Conservation (phyloP, 2,329 filamentous ascomycete species). For the Apiospora kogelbergensis region DNA sequence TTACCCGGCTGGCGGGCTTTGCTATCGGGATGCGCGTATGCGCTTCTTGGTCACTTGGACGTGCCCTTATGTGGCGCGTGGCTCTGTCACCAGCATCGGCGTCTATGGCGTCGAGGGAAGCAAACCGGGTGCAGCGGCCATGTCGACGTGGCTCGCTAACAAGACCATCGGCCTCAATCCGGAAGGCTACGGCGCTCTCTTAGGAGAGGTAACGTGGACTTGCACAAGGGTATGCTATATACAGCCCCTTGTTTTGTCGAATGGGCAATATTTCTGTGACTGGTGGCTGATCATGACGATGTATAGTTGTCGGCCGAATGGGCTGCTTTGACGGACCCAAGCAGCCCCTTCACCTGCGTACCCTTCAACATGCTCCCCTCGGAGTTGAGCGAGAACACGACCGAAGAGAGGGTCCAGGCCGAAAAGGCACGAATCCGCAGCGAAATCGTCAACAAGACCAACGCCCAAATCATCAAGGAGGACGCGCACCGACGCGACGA, state of each 20-base stretch:
- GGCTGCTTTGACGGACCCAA: slow-evolving; percentile 37
- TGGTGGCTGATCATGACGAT: not conserved
- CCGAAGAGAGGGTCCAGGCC: slow-evolving; percentile 29
- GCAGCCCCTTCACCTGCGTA: slow-evolving; percentile 36
- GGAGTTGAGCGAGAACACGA: slow-evolving; percentile 26
- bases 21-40: slow-evolving; percentile 44
- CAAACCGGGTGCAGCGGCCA: slow-evolving; percentile 45
- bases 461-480: slow-evolving; percentile 34
- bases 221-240: slow-evolving; percentile 35
- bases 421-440: slow-evolving; percentile 39
- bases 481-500: slow-evolving; percentile 25
- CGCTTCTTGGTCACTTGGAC: slow-evolving; percentile 45
- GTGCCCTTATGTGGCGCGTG: slow-evolving; percentile 38
- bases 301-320: slow-evolving; percentile 39
- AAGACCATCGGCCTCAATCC: slow-evolving; percentile 40
- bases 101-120: slow-evolving; percentile 47
- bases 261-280: not conserved
- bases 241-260: not conserved
- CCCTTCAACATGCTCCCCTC: slow-evolving; percentile 43
- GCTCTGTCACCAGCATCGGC: slow-evolving; percentile 39
- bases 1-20: slow-evolving; percentile 45
- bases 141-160: slow-evolving; percentile 45
- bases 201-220: slow-evolving; percentile 44
- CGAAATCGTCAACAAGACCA: slow-evolving; percentile 38
- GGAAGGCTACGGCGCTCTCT: slow-evolving; percentile 41